phyloP scores from a whole-genome alignment of 2,329 filamentous ascomycete species.

The Aureobasidium sp. region DNA sequence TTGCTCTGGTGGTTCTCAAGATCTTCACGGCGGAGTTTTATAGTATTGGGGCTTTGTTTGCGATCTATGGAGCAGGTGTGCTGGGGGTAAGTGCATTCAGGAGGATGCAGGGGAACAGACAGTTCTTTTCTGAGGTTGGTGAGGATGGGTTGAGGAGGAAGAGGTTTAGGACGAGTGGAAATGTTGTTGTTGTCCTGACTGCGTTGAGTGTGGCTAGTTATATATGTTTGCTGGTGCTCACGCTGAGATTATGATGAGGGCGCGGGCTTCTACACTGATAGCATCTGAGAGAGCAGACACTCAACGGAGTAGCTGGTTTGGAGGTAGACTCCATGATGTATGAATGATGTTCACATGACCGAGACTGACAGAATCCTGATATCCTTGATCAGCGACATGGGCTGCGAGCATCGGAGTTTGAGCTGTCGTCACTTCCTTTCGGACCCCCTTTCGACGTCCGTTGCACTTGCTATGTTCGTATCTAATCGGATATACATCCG shows the following conservation, averaged over 20 bases:
- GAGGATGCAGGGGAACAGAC: conserved; percentile 82
- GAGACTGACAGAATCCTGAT: neutral
- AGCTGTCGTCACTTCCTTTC: neutral
- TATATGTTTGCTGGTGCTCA: conserved; percentile 52
- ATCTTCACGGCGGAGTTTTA: conserved; percentile 98
- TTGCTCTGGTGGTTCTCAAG: conserved; percentile 87
- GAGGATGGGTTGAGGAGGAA: conserved; percentile 55
- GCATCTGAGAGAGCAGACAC: too few species aligned
- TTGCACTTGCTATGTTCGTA: neutral
- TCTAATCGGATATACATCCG: neutral
- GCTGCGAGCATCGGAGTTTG: neutral
- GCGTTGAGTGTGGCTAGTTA: conserved; percentile 57
- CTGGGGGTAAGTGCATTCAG: conserved; percentile 78
- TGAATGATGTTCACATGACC: neutral
- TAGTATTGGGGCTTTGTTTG: conserved; percentile 87
- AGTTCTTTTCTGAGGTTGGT: conserved; percentile 70
- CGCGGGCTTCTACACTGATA: neutral
- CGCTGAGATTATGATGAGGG: conserved; percentile 38
- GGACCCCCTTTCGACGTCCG: neutral
- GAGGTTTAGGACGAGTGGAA: conserved; percentile 57
- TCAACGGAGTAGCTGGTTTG: neutral
- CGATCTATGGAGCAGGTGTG: conserved; percentile 80
- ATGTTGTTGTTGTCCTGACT: conserved; percentile 57
- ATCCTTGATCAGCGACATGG: neutral
- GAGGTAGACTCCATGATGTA: neutral